Conservation (phyloP, 2,329 filamentous ascomycete species). For the Clarireedia monteithiana region DNA sequence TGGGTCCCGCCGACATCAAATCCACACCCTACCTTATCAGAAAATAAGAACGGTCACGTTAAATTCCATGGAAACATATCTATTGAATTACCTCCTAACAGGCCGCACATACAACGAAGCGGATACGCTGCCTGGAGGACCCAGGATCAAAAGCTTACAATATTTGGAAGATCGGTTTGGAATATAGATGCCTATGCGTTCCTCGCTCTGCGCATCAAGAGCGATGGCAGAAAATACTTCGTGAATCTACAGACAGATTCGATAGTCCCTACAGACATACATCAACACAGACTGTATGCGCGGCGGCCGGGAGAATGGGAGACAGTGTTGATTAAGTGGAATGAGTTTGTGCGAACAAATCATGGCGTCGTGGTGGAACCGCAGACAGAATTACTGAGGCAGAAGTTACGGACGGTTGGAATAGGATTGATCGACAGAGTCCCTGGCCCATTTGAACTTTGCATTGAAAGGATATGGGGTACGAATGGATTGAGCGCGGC, state of each 20-base stretch:
- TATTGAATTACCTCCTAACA: conserved; percentile 68
- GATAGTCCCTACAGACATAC: conserved; percentile 88
- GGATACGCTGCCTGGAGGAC: conserved; percentile 92
- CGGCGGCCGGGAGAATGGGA: conserved; percentile 83
- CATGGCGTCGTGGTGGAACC: conserved; percentile 88
- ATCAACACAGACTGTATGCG: conserved; percentile 83
- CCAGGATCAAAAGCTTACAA: conserved; percentile 61
- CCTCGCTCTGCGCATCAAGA: conserved; percentile 80
- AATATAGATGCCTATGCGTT: conserved; percentile 85
- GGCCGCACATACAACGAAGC: conserved; percentile 65
- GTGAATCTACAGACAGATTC: conserved; percentile 94
- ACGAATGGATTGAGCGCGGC: conserved; percentile 50
- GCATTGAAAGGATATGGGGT: conserved; percentile 82
- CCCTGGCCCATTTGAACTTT: conserved; percentile 80
- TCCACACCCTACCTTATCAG: conserved; percentile 19
- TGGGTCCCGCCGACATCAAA: conserved; percentile 22
- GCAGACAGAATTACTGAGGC: conserved; percentile 79
- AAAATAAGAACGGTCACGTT: conserved; percentile 47
- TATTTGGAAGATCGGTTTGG: conserved; percentile 85
- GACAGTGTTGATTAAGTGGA: conserved; percentile 84
- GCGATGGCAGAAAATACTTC: conserved; percentile 86
- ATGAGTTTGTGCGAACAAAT: conserved; percentile 92
- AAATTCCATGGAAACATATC: conserved; percentile 86
- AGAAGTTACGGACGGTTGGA: conserved; percentile 79
- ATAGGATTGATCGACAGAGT: conserved; percentile 84